Percentiles rank a stretch among this genome's conserved stretches.
Conservation (phyloP, 2,329 filamentous ascomycete genomes). For the Neopestalotiopsis sp. region DNA sequence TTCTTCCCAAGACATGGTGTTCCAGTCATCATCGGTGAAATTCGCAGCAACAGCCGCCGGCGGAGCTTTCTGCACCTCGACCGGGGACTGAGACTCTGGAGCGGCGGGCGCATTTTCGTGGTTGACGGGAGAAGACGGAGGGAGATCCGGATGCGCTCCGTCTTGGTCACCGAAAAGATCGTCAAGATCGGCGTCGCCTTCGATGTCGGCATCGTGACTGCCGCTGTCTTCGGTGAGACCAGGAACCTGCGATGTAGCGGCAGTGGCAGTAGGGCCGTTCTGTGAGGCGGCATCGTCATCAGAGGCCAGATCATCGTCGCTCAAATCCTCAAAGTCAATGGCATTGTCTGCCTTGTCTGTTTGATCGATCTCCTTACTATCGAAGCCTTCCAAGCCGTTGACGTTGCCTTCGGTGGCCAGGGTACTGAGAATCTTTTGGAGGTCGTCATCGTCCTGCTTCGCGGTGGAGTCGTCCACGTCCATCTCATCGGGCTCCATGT, state of each 20-base stretch:
- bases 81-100: conserved; percentile 14
- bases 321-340: conserved; percentile 87
- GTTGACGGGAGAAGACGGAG: conserved; percentile 47
- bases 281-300: conserved; percentile 58
- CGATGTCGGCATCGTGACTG: conserved; percentile 59
- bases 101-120: conserved; percentile 29
- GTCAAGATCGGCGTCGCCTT: conserved; percentile 47
- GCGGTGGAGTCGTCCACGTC: conserved; percentile 27
- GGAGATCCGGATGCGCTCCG: conserved; percentile 44
- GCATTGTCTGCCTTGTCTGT: conserved; percentile 90
- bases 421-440: conserved; percentile 49
- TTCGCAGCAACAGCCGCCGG: conserved; percentile 22
- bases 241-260: conserved; percentile 50
- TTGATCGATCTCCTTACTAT: conserved; percentile 58
- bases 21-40: conserved; percentile 39
- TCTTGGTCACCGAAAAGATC: conserved; percentile 72
- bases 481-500: background rate
- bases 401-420: conserved; percentile 49
- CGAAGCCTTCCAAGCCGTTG: conserved; percentile 39
- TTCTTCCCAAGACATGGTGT: conserved; percentile 42
- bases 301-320: conserved; percentile 87
- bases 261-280: conserved; percentile 36
- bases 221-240: conserved; percentile 64
- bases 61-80: conserved; percentile 1
- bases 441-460: conserved; percentile 39